Evolutionary conservation across 345 rosid species (phyloP).

Genomic region (Geranium rotundifolium): DNA sequence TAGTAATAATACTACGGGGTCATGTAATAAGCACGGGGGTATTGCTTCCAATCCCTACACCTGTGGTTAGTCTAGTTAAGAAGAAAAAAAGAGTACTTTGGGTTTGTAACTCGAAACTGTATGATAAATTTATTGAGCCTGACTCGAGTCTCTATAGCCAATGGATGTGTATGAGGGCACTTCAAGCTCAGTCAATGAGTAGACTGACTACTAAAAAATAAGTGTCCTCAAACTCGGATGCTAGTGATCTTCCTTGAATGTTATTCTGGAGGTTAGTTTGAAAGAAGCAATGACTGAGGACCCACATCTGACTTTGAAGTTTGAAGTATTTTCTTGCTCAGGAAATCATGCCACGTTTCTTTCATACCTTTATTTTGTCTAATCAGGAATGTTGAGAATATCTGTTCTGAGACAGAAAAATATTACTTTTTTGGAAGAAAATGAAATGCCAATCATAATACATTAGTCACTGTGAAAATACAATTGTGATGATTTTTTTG

Average conservation of each 20-base stretch:
- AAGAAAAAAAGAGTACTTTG: too few relatives aligned
- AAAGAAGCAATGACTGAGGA: background rate
- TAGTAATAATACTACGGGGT: background rate
- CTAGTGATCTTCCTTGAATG: background rate
- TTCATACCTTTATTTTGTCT: background rate
- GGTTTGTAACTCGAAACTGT: background rate
- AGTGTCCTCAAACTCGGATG: too few relatives aligned
- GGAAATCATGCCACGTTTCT: background rate
- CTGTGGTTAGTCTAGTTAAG: too few relatives aligned
- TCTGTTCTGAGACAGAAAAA: background rate
- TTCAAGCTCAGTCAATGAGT: too few relatives aligned
- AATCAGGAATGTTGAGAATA: background rate
- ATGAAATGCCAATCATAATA: background rate
- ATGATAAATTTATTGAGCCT: background rate
- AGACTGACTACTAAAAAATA: too few relatives aligned
- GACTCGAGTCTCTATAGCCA: background rate
- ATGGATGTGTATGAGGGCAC: too few relatives aligned
- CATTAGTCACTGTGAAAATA: background rate
- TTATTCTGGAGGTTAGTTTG: background rate
- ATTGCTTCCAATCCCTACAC: too few relatives aligned
- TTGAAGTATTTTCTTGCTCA: background rate
- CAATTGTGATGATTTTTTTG: background rate
- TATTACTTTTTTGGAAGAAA: background rate
- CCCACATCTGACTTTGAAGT: background rate
- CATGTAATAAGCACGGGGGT: too few relatives aligned